A percentile compares a stretch with the other conserved stretches of the same genome.
Evolutionary conservation across 2,329 filamentous ascomycete genomes (phyloP).

Genomic region (Colletotrichum salicis): DNA sequence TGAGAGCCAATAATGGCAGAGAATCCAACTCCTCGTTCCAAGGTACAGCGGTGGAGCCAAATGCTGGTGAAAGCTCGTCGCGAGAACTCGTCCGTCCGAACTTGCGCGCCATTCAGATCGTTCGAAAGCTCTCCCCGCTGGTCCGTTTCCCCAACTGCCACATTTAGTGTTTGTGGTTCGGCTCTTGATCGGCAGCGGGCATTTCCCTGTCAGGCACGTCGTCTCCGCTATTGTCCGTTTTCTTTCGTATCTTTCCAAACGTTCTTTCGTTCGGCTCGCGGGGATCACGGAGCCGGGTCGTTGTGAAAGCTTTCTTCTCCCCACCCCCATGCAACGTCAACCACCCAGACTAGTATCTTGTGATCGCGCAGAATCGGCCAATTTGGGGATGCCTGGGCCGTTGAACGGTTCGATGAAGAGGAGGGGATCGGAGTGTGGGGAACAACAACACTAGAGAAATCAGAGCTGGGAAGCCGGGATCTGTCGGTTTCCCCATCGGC

Average conservation of each 20-base stretch:
- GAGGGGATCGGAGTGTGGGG: neutral
- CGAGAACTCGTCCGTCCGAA: slow-evolving; percentile 19
- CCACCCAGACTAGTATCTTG: slow-evolving; percentile 1
- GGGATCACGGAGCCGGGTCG: slow-evolving; percentile 32
- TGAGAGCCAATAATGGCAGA: neutral
- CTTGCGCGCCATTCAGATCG: slow-evolving; percentile 32
- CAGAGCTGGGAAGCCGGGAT: neutral
- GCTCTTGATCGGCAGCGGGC: slow-evolving; percentile 15
- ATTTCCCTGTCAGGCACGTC: slow-evolving; percentile 19
- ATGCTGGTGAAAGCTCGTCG: neutral
- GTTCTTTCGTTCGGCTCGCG: neutral
- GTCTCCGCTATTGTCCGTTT: neutral
- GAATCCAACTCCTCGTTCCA: neutral
- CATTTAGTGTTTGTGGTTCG: neutral
- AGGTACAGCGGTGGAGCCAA: neutral
- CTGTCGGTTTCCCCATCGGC: neutral
- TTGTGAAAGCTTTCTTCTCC: neutral
- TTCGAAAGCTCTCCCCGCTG: neutral
- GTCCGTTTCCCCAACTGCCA: slow-evolving; percentile 18
- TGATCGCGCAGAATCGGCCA: slow-evolving; percentile 20
- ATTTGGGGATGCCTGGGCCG: slow-evolving; percentile 22
- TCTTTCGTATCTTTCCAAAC: neutral
- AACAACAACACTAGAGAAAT: neutral
- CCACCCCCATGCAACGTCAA: slow-evolving; percentile 16
- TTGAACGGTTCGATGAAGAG: neutral